phyloP scores from a whole-genome alignment of 495 filamentous ascomycete species.

The Podospora comata region DNA sequence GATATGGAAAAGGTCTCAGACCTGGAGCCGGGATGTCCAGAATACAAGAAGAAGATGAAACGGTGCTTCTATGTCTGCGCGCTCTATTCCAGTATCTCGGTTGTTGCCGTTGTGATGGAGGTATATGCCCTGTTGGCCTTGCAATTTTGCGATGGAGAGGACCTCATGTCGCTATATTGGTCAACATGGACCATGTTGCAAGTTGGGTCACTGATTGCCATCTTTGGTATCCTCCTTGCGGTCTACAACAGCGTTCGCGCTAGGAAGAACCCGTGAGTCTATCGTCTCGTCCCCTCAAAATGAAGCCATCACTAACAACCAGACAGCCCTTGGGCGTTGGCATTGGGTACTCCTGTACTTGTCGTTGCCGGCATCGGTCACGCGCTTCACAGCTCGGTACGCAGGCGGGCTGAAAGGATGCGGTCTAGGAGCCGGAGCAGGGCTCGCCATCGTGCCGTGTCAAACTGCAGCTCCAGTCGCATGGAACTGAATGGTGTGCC shows the following conservation, averaged over 20 bases:
- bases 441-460: constrained; percentile 12
- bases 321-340: constrained; percentile 44
- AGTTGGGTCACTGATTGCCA: constrained; percentile 49
- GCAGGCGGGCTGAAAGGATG: constrained; percentile 26
- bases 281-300: background rate
- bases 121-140: constrained; percentile 42
- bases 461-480: constrained; percentile 16
- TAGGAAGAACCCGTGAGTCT: constrained; percentile 40
- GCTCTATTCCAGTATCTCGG: constrained; percentile 32
- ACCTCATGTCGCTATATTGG: constrained; percentile 50
- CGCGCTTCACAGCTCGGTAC: constrained; percentile 36
- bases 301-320: background rate
- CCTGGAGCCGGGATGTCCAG: constrained; percentile 24
- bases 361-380: constrained; percentile 46
- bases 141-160: constrained; percentile 49
- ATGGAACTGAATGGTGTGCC: constrained; percentile 23
- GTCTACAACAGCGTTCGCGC: constrained; percentile 39
- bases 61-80: constrained; percentile 36
- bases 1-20: constrained; percentile 22
- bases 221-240: constrained; percentile 43
- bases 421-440: constrained; percentile 23
- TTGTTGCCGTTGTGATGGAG: constrained; percentile 40
- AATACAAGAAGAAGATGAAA: constrained; percentile 24
- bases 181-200: constrained; percentile 47
- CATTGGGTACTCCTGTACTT: constrained; percentile 49